phyloP scores from a whole-genome alignment of 2,329 filamentous ascomycete species.

The Nigrograna mackinnonii region DNA sequence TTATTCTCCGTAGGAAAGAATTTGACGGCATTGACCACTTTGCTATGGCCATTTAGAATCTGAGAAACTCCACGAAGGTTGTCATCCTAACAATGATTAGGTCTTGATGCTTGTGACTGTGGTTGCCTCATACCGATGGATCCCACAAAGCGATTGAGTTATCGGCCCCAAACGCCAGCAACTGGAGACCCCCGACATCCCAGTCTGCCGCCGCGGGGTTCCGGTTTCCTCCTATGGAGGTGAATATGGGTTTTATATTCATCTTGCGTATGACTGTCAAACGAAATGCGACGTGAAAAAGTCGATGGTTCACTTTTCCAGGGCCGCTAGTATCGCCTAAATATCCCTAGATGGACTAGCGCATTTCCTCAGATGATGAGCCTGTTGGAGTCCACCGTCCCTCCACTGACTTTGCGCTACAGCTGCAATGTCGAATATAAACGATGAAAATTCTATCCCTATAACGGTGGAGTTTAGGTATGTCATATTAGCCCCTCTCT shows the following conservation, averaged over 20 bases:
- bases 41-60: slow-evolving; percentile 76
- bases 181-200: slow-evolving; percentile 64
- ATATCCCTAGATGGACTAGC: no score
- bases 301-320: background rate
- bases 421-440: slow-evolving; percentile 23
- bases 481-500: no score
- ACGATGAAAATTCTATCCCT: slow-evolving; percentile 46
- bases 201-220: slow-evolving; percentile 91
- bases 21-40: slow-evolving; percentile 79
- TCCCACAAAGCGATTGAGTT: slow-evolving; percentile 88
- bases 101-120: background rate
- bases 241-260: slow-evolving; percentile 48
- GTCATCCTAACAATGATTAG: slow-evolving; percentile 42
- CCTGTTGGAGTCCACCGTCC: no score
- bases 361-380: no score
- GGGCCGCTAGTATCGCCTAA: no score
- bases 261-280: slow-evolving; percentile 20
- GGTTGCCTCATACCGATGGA: slow-evolving; percentile 64
- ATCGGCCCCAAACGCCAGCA: slow-evolving; percentile 88
- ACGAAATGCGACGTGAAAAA: background rate
- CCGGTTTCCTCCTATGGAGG: slow-evolving; percentile 85
- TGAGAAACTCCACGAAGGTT: slow-evolving; percentile 61
- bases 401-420: no score
- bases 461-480: slow-evolving; percentile 78
- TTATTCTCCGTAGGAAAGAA: slow-evolving; percentile 66